A percentile compares a stretch with the other conserved stretches of the same genome.
Evolutionary conservation across 2,329 filamentous ascomycete species (phyloP).

Genomic region (Pyricularia sp.): DNA sequence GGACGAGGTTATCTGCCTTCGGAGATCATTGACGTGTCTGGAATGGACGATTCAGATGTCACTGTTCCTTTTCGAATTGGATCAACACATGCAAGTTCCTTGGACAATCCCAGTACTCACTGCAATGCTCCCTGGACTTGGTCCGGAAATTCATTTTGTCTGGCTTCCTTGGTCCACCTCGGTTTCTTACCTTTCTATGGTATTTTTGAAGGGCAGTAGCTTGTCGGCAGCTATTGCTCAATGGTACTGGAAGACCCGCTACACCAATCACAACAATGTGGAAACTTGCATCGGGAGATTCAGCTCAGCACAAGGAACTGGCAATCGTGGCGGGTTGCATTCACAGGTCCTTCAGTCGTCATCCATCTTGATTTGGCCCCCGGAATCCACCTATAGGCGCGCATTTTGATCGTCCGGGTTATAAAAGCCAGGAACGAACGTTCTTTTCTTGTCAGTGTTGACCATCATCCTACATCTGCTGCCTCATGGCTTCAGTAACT

Average conservation of each 20-base stretch:
- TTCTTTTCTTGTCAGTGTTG: not conserved
- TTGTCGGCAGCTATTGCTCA: not conserved
- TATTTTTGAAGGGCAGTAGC: not conserved
- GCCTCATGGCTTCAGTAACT: not conserved
- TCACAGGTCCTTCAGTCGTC: not conserved
- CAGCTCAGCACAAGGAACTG: not conserved
- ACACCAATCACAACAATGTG: not conserved
- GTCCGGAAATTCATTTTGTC: not conserved
- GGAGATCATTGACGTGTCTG: not conserved
- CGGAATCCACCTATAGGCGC: not conserved
- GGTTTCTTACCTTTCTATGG: not conserved
- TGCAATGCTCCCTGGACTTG: not conserved
- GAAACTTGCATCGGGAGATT: not conserved
- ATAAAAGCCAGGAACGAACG: not conserved
- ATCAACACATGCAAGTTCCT: not conserved
- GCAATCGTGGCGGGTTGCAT: not conserved
- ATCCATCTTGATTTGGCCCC: not conserved
- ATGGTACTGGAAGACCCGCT: not conserved
- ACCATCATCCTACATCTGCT: not conserved
- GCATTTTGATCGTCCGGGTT: not conserved
- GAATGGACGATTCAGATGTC: not conserved
- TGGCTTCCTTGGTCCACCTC: not conserved
- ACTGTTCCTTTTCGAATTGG: not conserved
- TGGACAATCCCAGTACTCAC: not conserved
- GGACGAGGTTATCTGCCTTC: not conserved